A percentile compares a stretch with the other conserved stretches of the same genome.
phyloP scores from a whole-genome alignment of 345 rosid genomes.

The Ailanthus altissimus region DNA sequence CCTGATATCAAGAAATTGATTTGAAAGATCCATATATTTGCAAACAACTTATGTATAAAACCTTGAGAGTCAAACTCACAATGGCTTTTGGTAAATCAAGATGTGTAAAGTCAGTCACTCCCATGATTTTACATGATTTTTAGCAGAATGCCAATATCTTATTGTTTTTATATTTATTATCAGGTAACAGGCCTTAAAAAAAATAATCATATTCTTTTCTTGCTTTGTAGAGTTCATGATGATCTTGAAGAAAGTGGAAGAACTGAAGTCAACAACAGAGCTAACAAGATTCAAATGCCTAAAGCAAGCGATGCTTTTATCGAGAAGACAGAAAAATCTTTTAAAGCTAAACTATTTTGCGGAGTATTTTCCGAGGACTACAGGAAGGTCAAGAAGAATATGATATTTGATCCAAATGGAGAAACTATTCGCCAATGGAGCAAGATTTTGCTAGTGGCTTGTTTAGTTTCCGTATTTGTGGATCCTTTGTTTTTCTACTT shows the following conservation, averaged over 20 bases:
- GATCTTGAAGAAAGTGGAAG: constrained; percentile 6
- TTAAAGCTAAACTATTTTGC: constrained; percentile 9
- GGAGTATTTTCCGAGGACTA: constrained; percentile 26
- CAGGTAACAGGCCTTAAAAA: too few relatives aligned
- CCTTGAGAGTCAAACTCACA: background rate
- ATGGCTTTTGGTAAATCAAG: background rate
- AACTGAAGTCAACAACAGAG: background rate
- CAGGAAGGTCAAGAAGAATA: background rate
- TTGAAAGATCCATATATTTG: too few relatives aligned
- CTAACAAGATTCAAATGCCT: background rate
- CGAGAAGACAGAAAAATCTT: constrained; percentile 1
- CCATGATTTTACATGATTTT: background rate
- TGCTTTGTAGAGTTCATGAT: background rate
- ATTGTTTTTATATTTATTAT: too few relatives aligned
- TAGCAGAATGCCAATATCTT: background rate
- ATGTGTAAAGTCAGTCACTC: background rate
- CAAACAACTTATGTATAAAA: too few relatives aligned
- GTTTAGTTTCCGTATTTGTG: constrained; percentile 12
- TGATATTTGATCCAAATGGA: constrained; percentile 9
- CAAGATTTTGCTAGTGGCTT: constrained; percentile 15
- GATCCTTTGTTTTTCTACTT: constrained; percentile 21
- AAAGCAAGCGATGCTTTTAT: background rate
- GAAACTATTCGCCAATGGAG: constrained; percentile 16
- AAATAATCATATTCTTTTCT: background rate
- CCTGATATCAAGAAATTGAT: too few relatives aligned